These are phyloP conservation scores for Saccharomyces eubayanus DNA, from an alignment of 805 yeast genomes.

Conservation along the genomic window DNA sequence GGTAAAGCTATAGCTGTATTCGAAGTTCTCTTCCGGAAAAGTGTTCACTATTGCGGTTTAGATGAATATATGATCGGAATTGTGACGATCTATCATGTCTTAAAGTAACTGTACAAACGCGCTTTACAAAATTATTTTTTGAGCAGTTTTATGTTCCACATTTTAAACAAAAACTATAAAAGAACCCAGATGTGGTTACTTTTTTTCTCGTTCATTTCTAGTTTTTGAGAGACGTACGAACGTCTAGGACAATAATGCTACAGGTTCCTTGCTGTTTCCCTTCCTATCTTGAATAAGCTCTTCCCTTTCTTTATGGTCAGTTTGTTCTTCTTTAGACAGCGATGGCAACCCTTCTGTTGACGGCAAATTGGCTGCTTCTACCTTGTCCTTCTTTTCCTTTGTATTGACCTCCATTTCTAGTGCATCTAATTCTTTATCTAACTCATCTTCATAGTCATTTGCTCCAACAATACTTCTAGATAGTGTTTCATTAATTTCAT, in stretches of 20 bases:
- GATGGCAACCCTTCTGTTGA: constrained; percentile 26
- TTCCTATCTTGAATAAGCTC: background rate
- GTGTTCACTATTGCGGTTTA: background rate
- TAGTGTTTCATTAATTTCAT: constrained; percentile 55
- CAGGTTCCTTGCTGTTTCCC: background rate
- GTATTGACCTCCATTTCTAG: constrained; percentile 43
- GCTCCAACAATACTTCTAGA: constrained; percentile 30
- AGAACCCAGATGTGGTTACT: background rate
- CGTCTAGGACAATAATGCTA: background rate
- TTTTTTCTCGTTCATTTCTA: background rate
- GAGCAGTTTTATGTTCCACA: background rate
- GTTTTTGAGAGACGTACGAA: background rate
- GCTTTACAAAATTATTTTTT: background rate
- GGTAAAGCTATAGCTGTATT: too few species aligned
- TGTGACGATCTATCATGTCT: background rate
- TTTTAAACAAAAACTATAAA: background rate
- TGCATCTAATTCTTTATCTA: constrained; percentile 52
- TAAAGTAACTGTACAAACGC: background rate
- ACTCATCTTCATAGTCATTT: constrained; percentile 43
- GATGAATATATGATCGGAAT: background rate
- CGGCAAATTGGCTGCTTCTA: constrained; percentile 20
- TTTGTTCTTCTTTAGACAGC: background rate
- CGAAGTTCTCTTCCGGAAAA: too few species aligned
- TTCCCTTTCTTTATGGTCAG: background rate
- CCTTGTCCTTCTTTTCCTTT: constrained; percentile 18